Base-by-base conservation (phyloP, 1,284 basidiomycete genomes). In the Pholiota adiposa region DNA sequence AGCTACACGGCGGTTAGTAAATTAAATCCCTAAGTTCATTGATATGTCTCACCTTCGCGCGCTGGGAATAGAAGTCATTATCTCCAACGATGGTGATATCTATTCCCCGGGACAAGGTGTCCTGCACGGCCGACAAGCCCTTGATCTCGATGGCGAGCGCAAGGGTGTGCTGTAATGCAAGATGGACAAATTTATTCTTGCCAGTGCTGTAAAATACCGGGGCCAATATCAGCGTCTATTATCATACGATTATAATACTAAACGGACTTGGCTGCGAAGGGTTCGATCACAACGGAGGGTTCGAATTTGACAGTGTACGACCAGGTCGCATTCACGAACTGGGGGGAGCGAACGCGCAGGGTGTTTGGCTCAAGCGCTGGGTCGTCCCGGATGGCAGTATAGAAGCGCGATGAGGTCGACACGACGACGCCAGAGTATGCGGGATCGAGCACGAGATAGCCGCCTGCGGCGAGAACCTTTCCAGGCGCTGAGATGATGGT, bases 21-120 rank as follows among this genome's bases (percentile, higher is more conserved):
- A 62, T 49, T 49, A 46, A 52, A 41, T n/a, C 29, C 5, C 50
- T 49, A 51, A 33, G 23, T 38, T 50, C 27, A 41, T 44, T 38
- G 59, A 50, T 38, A 49, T 38, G 43, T 75, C 81, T 63, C 62
- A 92, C 94, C 82, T 93, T 89, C 57, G 88, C 86, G 59, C 90
- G 82, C 71, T 99, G 97, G 2, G 96, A 97, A 77, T 99, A 99
- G 69, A 98, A 99, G 74, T 98, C 97, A 70, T 99, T 99, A 75
- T 96, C 94, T 4, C 94, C 97, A 19, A 90, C 85, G 58, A 98
- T 93, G 31, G 85, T 85, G 62, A 98, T 85, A 68, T 92, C 83
- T 64, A 95, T 77, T 54, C 88, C 85, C 4, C 74, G 67, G 1
- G 74, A 69, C 12, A 93, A 75, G 14, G 76, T 69, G 21, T 78